phyloP scores from a whole-genome alignment of 83 land plant genomes.

The Thuja plicata region DNA sequence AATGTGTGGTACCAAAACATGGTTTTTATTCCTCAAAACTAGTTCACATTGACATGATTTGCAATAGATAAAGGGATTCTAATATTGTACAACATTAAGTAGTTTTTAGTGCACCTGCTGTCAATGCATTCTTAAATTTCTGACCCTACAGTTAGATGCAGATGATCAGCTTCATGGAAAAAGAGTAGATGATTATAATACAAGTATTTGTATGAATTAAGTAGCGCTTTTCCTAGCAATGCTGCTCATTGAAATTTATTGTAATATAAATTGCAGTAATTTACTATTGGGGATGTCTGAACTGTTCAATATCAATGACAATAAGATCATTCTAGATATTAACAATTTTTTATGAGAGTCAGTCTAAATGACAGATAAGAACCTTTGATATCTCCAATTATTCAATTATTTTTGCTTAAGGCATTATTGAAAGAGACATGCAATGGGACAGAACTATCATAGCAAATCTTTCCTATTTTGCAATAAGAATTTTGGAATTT shows the following conservation, averaged over 20 bases:
- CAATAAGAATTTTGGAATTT: too few relatives aligned
- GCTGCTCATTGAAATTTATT: not conserved
- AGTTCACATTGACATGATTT: not conserved
- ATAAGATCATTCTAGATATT: not conserved
- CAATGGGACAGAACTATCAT: not conserved
- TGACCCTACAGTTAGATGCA: not conserved
- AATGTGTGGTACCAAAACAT: not conserved
- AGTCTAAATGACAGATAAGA: not conserved
- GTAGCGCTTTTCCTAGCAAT: not conserved
- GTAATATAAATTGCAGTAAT: not conserved
- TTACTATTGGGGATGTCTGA: not conserved
- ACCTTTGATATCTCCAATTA: not conserved
- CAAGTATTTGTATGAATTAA: not conserved
- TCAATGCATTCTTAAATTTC: not conserved
- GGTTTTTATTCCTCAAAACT: not conserved
- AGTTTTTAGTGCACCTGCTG: not conserved
- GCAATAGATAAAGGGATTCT: not conserved
- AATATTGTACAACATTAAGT: not conserved
- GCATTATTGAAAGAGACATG: not conserved
- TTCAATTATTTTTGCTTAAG: not conserved
- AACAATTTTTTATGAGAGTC: not conserved
- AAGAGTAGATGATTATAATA: too few relatives aligned
- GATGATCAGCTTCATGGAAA: not conserved
- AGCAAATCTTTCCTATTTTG: not conserved
- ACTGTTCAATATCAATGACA: not conserved